Conservation (phyloP, 2,329 filamentous ascomycete genomes). For the Talaromyces sp. region DNA sequence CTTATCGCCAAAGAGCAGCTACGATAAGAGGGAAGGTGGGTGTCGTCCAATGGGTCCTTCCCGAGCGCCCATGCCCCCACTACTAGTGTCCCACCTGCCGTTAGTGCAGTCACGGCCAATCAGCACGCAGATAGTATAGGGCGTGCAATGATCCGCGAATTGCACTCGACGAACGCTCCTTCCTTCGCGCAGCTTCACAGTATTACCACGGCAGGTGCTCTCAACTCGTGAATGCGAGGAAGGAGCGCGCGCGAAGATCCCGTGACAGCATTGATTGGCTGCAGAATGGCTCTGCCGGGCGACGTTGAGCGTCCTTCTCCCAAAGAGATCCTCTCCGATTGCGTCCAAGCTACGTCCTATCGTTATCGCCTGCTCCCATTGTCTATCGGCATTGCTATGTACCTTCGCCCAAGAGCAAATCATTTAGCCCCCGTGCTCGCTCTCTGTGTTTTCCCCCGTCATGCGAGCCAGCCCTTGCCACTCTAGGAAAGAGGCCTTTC, state of each 20-base stretch:
- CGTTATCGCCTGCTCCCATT: neutral
- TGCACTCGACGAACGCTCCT: slow-evolving; percentile 16
- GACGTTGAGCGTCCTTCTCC: neutral
- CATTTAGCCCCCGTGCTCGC: slow-evolving; percentile 12
- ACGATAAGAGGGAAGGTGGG: too few species aligned
- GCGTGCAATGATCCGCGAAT: slow-evolving; percentile 17
- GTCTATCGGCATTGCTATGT: neutral
- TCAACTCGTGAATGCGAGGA: neutral
- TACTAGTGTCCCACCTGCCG: neutral
- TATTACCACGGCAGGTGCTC: slow-evolving; percentile 6
- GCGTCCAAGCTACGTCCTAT: slow-evolving; percentile 5
- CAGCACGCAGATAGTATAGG: neutral
- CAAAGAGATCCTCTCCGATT: neutral
- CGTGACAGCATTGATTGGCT: slow-evolving; percentile 8
- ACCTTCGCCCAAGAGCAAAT: slow-evolving; percentile 7
- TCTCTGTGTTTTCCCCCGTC: neutral
- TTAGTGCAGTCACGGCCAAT: slow-evolving; percentile 6
- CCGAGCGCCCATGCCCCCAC: neutral
- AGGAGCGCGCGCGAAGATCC: neutral
- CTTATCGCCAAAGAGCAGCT: slow-evolving; percentile 8
- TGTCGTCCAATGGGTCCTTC: slow-evolving; percentile 8
- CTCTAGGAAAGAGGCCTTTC: neutral
- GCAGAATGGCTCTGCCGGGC: neutral
- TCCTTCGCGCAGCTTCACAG: neutral
- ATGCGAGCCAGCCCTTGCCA: neutral